These are phyloP conservation scores for Colletotrichum nymphaeae DNA, from an alignment of 2,329 filamentous ascomycete species.

Conservation along the genomic window DNA sequence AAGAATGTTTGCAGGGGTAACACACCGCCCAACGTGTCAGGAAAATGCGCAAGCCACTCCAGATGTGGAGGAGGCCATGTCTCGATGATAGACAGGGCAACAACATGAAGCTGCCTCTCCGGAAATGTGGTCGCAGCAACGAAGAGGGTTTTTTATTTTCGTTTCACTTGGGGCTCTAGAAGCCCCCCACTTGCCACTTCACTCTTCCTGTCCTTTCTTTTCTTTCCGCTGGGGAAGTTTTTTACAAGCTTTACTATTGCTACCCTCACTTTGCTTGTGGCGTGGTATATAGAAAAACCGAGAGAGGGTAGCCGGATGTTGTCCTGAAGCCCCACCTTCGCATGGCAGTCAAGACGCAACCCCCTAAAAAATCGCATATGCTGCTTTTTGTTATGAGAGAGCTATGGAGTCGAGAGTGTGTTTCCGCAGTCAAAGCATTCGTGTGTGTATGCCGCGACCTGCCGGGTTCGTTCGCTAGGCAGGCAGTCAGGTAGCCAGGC, in stretches of 20 bases:
- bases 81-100: slow-evolving; percentile 34
- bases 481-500: background rate
- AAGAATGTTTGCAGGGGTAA: slow-evolving; percentile 37
- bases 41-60: slow-evolving; percentile 36
- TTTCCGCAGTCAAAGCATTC: background rate
- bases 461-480: background rate
- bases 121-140: slow-evolving; percentile 34
- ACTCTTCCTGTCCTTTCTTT: slow-evolving; percentile 11
- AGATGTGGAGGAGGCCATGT: slow-evolving; percentile 31
- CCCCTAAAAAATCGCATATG: slow-evolving; percentile 7
- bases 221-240: slow-evolving; percentile 10
- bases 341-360: slow-evolving; percentile 18
- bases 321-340: slow-evolving; percentile 5
- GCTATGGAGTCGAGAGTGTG: background rate
- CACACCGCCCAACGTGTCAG: slow-evolving; percentile 33
- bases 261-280: slow-evolving; percentile 32
- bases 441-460: background rate
- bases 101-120: slow-evolving; percentile 18
- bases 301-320: background rate
- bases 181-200: slow-evolving; percentile 19
- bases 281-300: slow-evolving; percentile 31
- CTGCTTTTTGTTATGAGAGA: background rate
- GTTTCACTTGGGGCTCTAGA: slow-evolving; percentile 24
- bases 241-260: slow-evolving; percentile 26
- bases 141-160: slow-evolving; percentile 33